Conservation (phyloP, 495 filamentous ascomycete species). For the Aspergillus asperescens region DNA sequence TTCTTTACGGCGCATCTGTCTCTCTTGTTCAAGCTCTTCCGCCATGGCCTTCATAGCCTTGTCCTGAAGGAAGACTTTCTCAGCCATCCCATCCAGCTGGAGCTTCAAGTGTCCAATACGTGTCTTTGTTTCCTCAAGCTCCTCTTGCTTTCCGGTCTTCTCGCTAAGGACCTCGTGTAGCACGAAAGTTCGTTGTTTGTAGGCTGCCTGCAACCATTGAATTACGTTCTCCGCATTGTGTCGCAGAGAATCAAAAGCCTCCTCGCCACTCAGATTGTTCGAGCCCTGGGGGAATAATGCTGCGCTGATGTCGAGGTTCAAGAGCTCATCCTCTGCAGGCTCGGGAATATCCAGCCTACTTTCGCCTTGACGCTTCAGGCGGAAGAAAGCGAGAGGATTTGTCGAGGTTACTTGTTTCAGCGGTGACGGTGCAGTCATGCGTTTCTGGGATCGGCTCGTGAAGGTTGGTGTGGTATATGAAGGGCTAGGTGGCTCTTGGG, state of each 20-base stretch:
- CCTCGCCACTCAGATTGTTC: conserved; percentile 52
- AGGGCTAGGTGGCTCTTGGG: conserved; percentile 14
- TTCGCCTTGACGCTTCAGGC: conserved; percentile 29
- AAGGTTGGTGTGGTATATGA: conserved; percentile 19
- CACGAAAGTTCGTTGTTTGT: conserved; percentile 55
- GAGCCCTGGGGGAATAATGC: conserved; percentile 57
- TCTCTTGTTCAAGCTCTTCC: conserved; percentile 59
- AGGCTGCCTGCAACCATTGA: conserved; percentile 62
- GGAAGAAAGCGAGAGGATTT: conserved; percentile 37
- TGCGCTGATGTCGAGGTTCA: conserved; percentile 57
- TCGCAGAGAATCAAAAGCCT: conserved; percentile 66
- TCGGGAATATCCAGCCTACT: conserved; percentile 26
- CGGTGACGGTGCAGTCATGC: conserved; percentile 29
- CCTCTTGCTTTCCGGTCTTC: conserved; percentile 60
- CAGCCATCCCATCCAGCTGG: conserved; percentile 73
- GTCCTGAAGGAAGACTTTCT: conserved; percentile 61
- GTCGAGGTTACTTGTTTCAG: conserved; percentile 32
- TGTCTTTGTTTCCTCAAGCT: conserved; percentile 69
- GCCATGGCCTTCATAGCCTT: conserved; percentile 56
- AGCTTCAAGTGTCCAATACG: conserved; percentile 59
- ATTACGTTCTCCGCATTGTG: conserved; percentile 62
- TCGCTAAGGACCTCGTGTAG: conserved; percentile 58
- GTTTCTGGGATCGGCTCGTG: conserved; percentile 28
- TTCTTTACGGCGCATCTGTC: conserved; percentile 48
- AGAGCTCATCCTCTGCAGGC: conserved; percentile 55